Conservation (phyloP, 1,139 yeast genomes). For the Debaryomyces sp. region DNA sequence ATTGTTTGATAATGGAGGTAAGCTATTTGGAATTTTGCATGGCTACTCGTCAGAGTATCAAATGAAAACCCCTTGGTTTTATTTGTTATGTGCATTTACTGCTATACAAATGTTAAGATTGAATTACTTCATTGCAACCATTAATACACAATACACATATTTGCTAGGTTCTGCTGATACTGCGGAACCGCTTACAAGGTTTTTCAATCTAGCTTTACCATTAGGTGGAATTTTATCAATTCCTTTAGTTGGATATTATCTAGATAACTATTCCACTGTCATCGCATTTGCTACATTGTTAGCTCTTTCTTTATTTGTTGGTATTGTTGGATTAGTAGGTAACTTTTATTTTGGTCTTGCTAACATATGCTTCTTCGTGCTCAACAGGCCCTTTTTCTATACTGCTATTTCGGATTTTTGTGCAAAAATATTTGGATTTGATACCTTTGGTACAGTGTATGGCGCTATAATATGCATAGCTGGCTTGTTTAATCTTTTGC, state of each 20-base stretch:
- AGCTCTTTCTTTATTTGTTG: constrained; percentile 35
- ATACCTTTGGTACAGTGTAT: constrained; percentile 51
- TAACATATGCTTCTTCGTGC: constrained; percentile 42
- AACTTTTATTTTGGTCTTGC: constrained; percentile 32
- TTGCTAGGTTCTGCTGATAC: constrained; percentile 30
- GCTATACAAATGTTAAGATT: constrained; percentile 48
- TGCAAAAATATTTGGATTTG: constrained; percentile 53
- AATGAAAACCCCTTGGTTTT: constrained; percentile 46
- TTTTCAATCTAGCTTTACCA: constrained; percentile 50
- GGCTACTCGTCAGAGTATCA: constrained; percentile 46
- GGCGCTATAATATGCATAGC: constrained; percentile 47
- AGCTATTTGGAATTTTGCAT: constrained; percentile 47
- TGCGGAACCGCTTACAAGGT: constrained; percentile 36
- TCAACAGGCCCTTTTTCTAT: constrained; percentile 48
- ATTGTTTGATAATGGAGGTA: constrained; percentile 39
- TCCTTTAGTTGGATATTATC: constrained; percentile 45
- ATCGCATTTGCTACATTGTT: constrained; percentile 34
- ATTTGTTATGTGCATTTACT: constrained; percentile 40
- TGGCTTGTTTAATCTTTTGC: constrained; percentile 43
- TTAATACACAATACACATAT: constrained; percentile 47
- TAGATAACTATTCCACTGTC: constrained; percentile 42
- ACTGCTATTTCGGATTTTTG: constrained; percentile 48
- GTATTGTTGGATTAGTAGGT: constrained; percentile 40
- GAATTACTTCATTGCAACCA: constrained; percentile 51
- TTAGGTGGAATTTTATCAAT: constrained; percentile 46